Evolutionary conservation across 768 basidiomycete genomes (phyloP).

Genomic region (Mycena albidolilacea): DNA sequence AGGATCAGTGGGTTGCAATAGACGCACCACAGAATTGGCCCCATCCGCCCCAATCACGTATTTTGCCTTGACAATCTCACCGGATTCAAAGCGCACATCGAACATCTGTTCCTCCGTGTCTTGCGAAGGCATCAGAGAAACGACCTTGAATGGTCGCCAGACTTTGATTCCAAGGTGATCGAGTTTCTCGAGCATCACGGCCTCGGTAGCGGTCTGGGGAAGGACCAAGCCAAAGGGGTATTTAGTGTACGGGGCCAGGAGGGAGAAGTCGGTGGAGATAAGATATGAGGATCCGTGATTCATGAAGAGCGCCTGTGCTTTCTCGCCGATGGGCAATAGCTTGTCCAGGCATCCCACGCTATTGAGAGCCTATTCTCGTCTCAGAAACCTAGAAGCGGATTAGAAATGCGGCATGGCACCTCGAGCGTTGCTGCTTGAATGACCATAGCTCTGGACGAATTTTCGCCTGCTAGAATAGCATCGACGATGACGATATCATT

Average conservation of each 20-base stretch:
- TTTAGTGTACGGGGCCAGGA: slow-evolving; percentile 57
- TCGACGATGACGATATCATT: slow-evolving; percentile 52
- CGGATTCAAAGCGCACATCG: slow-evolving; percentile 63
- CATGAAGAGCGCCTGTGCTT: slow-evolving; percentile 44
- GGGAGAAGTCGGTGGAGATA: slow-evolving; percentile 48
- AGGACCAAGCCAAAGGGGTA: slow-evolving; percentile 62
- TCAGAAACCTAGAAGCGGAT: background rate
- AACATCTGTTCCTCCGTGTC: slow-evolving; percentile 36
- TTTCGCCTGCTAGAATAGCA: slow-evolving; percentile 46
- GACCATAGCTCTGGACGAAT: slow-evolving; percentile 54
- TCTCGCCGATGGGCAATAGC: slow-evolving; percentile 55
- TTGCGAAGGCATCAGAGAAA: slow-evolving; percentile 51
- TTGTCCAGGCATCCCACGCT: slow-evolving; percentile 57
- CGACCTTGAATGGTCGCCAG: slow-evolving; percentile 55
- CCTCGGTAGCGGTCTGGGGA: slow-evolving; percentile 63
- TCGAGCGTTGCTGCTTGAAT: slow-evolving; percentile 63
- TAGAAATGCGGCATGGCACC: slow-evolving; percentile 24
- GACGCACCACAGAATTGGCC: slow-evolving; percentile 57
- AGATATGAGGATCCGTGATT: slow-evolving; percentile 49
- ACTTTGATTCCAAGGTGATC: slow-evolving; percentile 50
- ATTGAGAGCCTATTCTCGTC: background rate
- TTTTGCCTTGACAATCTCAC: slow-evolving; percentile 56
- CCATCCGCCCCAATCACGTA: slow-evolving; percentile 71
- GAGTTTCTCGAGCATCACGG: slow-evolving; percentile 53
- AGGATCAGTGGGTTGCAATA: background rate